Evolutionary conservation across 768 basidiomycete species (phyloP).

Genomic region (Lentinula guzmanii): DNA sequence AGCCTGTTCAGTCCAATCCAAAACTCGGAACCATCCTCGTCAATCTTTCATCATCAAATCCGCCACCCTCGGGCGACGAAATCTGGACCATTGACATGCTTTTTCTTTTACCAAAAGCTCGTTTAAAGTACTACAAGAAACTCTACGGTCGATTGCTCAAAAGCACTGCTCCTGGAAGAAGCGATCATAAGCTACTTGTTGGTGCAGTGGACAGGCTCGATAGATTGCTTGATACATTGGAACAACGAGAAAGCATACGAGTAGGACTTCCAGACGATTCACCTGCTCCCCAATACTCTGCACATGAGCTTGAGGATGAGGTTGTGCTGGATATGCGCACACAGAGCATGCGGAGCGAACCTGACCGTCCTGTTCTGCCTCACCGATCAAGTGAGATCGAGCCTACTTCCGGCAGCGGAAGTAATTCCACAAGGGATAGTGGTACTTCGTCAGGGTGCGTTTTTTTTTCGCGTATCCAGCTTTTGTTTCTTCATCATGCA

Average conservation of each 20-base stretch:
- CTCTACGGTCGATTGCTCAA: slow-evolving; percentile 82
- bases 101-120: slow-evolving; percentile 79
- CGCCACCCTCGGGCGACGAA: slow-evolving; percentile 34
- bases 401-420: slow-evolving; percentile 34
- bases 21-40: slow-evolving; percentile 64
- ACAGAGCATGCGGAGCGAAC: slow-evolving; percentile 20
- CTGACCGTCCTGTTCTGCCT: slow-evolving; percentile 7
- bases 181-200: slow-evolving; percentile 77
- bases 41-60: slow-evolving; percentile 59
- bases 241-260: slow-evolving; percentile 47
- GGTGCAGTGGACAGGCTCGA: slow-evolving; percentile 81
- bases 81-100: slow-evolving; percentile 83
- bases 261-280: slow-evolving; percentile 34
- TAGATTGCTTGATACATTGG: slow-evolving; percentile 58
- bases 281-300: slow-evolving; percentile 11
- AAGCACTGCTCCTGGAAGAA: slow-evolving; percentile 79
- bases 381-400: slow-evolving; percentile 20
- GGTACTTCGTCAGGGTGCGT: slow-evolving; percentile 54
- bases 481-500: not conserved
- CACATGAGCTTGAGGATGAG: slow-evolving; percentile 43
- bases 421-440: slow-evolving; percentile 46
- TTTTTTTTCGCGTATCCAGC: not conserved
- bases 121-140: slow-evolving; percentile 89
- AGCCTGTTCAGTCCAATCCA: slow-evolving; percentile 69
- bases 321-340: slow-evolving; percentile 51